phyloP scores from a whole-genome alignment of 768 basidiomycete genomes.

The Scleroderma bovista region DNA sequence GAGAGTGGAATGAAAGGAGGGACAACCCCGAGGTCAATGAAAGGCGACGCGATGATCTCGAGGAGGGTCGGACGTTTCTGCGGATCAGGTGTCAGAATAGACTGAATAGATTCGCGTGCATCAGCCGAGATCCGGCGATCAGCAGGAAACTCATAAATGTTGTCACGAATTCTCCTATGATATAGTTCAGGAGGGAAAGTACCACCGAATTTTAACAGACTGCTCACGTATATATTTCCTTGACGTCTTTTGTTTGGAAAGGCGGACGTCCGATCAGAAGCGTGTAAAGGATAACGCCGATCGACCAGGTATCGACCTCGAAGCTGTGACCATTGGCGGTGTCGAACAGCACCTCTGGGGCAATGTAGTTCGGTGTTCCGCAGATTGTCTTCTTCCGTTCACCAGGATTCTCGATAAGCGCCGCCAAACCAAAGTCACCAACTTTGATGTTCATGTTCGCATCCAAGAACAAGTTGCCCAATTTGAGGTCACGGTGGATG shows the following conservation, averaged over 20 bases:
- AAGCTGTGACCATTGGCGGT: constrained; percentile 95
- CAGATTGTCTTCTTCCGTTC: constrained; percentile 99
- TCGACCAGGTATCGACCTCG: constrained; percentile 97
- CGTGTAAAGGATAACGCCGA: constrained; percentile 96
- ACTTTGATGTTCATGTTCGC: constrained; percentile 92
- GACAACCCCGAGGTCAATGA: constrained; percentile 77
- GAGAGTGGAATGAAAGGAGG: constrained; percentile 77
- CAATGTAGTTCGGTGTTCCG: constrained; percentile 98
- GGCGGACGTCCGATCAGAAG: constrained; percentile 92
- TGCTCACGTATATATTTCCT: constrained; percentile 86
- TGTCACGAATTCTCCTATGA: constrained; percentile 82
- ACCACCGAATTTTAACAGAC: neutral
- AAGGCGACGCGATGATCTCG: constrained; percentile 78
- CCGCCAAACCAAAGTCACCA: constrained; percentile 95
- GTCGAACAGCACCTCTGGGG: constrained; percentile 95
- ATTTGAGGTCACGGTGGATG: constrained; percentile 95
- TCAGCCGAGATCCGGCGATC: constrained; percentile 68
- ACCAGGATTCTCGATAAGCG: constrained; percentile 92
- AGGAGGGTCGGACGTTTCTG: constrained; percentile 76
- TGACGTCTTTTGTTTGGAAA: constrained; percentile 98
- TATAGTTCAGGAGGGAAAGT: constrained; percentile 1
- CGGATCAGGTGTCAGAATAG: constrained; percentile 84
- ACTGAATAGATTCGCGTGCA: constrained; percentile 70
- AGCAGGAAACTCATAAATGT: constrained; percentile 87
- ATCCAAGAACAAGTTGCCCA: constrained; percentile 93